Conservation (phyloP, 1,284 basidiomycete species). For the Sporisorium graminicola region DNA sequence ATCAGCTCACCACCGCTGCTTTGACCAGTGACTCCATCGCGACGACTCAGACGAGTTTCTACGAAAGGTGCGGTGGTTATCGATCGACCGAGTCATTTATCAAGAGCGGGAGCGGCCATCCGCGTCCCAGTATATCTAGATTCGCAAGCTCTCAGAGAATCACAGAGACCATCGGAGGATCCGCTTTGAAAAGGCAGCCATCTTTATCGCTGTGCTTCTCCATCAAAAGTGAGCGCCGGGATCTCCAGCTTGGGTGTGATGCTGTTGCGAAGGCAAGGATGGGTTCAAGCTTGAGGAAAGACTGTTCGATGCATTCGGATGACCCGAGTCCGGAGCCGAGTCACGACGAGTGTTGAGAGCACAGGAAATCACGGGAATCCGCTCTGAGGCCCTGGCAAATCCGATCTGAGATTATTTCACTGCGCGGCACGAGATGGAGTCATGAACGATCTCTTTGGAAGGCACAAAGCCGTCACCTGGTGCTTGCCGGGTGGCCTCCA, state of each 20-base stretch:
- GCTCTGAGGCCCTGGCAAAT: too few relatives aligned
- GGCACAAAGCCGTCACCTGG: neutral
- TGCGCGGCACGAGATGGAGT: too few relatives aligned
- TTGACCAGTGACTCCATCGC: constrained; percentile 23
- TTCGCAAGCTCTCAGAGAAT: neutral
- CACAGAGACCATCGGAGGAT: neutral
- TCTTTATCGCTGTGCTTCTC: neutral
- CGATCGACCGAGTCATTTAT: neutral
- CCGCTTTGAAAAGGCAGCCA: too few relatives aligned
- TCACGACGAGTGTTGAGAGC: neutral
- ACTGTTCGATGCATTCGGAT: constrained; percentile 6
- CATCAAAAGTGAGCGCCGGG: neutral
- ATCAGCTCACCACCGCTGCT: constrained; percentile 30
- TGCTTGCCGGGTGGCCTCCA: too few relatives aligned
- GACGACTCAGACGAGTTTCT: neutral
- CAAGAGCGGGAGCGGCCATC: neutral
- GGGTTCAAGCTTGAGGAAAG: neutral
- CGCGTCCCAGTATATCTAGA: neutral
- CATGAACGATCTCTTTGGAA: neutral
- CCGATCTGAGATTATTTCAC: too few relatives aligned
- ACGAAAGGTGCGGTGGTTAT: neutral
- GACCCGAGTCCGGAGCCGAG: constrained; percentile 11
- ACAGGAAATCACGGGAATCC: neutral
- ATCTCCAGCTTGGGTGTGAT: neutral
- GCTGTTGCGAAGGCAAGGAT: too few relatives aligned